Evolutionary conservation across 306 rosid species (phyloP), one percentile per base, ranked within the genome.

Genomic region (Hylodesmum podocarpum): DNA sequence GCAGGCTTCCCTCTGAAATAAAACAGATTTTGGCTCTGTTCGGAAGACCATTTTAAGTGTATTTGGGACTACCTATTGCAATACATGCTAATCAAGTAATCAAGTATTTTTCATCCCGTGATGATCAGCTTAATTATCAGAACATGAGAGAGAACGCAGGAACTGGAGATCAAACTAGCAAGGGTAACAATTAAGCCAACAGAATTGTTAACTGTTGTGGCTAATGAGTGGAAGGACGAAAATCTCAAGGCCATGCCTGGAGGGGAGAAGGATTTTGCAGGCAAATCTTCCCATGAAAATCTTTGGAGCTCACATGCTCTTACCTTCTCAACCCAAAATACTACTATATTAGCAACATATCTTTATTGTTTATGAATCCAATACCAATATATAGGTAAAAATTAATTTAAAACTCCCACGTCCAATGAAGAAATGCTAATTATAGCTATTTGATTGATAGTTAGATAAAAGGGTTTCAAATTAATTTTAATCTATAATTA

Each of bases 181-280:
- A 86, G 96, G 78, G 80, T 82, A 21, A 90, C 86, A 83, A 90
- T 76, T 89, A 91, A 2, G 96, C 88, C 13, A 91, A 84, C 81
- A 87, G 96, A 53, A 85, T 89, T 22, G 96, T 94, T 21, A 16
- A 86, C 89, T 57, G 89, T 76, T 72, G 88, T 83, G 74, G 93
- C 96, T 49, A 90, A 90, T 80, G 98, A 90, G 84, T 92, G 93
- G 94, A 94, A 90, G 80, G 96, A 94, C 46, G 93, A 89, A 73
- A 89, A 76, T 71, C 90, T 86, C 77, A 87, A 80, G 75, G 96
- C 92, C 78, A 90, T 94, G 98, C 96, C 97, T 91, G 18, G 96
- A 90, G 76, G 96, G 91, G 76, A 87, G 97, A 82, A 87, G 89
- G 70, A 76, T 88, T 0, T 51, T 88, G 86, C 96, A 89, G 92